These are phyloP conservation scores for Botrytis byssoidea DNA, from an alignment of 2,329 filamentous ascomycete species.

Conservation along the genomic window DNA sequence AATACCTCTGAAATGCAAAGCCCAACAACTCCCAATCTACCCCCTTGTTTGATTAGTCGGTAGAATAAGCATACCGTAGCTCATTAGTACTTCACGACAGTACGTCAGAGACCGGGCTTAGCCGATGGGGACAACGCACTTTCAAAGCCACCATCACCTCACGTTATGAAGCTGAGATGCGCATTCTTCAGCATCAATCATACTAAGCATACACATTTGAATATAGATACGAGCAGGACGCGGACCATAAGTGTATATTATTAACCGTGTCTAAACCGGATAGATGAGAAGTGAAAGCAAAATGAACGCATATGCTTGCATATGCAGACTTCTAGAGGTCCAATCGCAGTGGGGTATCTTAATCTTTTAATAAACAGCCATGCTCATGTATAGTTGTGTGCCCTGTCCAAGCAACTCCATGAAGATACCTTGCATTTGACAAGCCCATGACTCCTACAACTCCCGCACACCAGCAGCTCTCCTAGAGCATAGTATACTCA, in stretches of 20 bases:
- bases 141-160: not conserved
- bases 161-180: not conserved
- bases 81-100: not conserved
- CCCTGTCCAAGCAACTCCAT: conserved; percentile 20
- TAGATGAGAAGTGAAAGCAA: conserved; percentile 10
- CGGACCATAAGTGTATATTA: not conserved
- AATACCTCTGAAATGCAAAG: not conserved
- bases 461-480: not conserved
- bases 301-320: conserved; percentile 12
- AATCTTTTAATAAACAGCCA: conserved; percentile 19
- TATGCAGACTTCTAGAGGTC: conserved; percentile 18
- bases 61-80: not conserved
- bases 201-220: not conserved
- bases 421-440: conserved; percentile 15
- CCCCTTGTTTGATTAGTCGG: not conserved
- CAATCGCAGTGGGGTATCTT: conserved; percentile 20
- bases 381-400: conserved; percentile 19
- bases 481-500: not conserved
- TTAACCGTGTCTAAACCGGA: not conserved
- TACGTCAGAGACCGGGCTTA: not conserved
- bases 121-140: not conserved
- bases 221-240: not conserved
- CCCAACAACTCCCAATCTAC: too few species aligned
- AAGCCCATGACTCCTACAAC: conserved; percentile 19
- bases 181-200: not conserved